phyloP scores from a whole-genome alignment of 139 green algal genomes.

The Chlamydomonas eustigma region DNA sequence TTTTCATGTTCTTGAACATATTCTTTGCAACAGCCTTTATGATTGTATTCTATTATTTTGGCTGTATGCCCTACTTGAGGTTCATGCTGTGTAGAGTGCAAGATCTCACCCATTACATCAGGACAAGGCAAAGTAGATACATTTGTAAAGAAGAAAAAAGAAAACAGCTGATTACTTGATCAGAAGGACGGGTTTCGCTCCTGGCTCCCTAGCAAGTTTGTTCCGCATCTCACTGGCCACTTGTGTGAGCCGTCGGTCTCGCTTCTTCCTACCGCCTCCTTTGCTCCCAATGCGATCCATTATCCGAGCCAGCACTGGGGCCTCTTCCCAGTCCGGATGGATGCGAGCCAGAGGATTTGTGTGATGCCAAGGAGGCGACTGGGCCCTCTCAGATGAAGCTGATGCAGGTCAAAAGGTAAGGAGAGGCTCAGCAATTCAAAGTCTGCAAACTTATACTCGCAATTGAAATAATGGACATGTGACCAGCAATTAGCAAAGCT shows the following conservation, averaged over 20 bases:
- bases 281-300: conserved; percentile 42
- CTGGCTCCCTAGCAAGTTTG: conserved; percentile 3
- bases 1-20: too few relatives aligned
- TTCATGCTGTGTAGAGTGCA: too few relatives aligned
- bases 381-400: conserved; percentile 22
- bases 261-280: conserved; percentile 33
- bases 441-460: neutral
- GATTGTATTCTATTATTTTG: too few relatives aligned
- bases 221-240: neutral
- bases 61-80: too few relatives aligned
- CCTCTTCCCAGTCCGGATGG: conserved; percentile 50
- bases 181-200: conserved; percentile 8
- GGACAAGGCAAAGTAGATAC: too few relatives aligned
- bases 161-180: too few relatives aligned
- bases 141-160: too few relatives aligned
- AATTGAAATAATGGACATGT: too few relatives aligned
- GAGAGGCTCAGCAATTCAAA: neutral
- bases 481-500: too few relatives aligned
- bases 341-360: conserved; percentile 47
- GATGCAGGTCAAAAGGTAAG: neutral
- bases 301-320: conserved; percentile 38
- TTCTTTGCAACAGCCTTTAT: too few relatives aligned
- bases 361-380: conserved; percentile 45
- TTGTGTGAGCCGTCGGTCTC: conserved; percentile 21
- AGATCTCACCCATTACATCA: too few relatives aligned